phyloP scores from a whole-genome alignment of 1,284 basidiomycete genomes.

The Ceratobasidium sp. region DNA sequence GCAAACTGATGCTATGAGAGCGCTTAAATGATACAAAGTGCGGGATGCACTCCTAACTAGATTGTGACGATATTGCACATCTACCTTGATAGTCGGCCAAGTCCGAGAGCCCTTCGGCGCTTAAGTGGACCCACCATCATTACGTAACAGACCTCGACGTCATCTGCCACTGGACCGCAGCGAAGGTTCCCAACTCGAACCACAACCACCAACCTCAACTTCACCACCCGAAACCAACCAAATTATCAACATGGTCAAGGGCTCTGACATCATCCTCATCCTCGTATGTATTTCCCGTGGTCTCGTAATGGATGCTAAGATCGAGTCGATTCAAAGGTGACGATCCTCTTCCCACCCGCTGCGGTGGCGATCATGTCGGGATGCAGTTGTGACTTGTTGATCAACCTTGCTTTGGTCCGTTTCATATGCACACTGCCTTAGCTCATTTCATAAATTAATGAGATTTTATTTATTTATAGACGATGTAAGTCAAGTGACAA shows the following conservation, averaged over 20 bases:
- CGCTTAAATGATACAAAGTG: background rate
- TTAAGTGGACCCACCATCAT: background rate
- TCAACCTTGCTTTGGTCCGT: conserved; percentile 51
- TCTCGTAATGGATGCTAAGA: background rate
- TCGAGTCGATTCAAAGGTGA: conserved; percentile 57
- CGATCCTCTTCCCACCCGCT: conserved; percentile 76
- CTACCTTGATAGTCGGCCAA: background rate
- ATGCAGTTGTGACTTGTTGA: conserved; percentile 54
- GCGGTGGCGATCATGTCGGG: conserved; percentile 58
- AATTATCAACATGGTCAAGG: conserved; percentile 51
- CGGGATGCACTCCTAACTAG: no score
- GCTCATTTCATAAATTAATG: background rate
- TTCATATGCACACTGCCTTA: background rate
- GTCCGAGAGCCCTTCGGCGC: background rate
- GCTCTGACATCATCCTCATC: conserved; percentile 60
- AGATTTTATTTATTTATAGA: conserved; percentile 10
- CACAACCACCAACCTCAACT: background rate
- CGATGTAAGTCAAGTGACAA: conserved; percentile 13
- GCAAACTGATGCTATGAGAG: background rate
- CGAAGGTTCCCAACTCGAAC: conserved; percentile 3
- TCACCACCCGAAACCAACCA: background rate
- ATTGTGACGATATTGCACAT: background rate
- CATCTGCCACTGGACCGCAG: conserved; percentile 3
- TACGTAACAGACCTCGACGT: conserved; percentile 3
- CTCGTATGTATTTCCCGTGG: conserved; percentile 43